phyloP scores from a whole-genome alignment of 1,139 yeast species.

The Protomyces inouyei region DNA sequence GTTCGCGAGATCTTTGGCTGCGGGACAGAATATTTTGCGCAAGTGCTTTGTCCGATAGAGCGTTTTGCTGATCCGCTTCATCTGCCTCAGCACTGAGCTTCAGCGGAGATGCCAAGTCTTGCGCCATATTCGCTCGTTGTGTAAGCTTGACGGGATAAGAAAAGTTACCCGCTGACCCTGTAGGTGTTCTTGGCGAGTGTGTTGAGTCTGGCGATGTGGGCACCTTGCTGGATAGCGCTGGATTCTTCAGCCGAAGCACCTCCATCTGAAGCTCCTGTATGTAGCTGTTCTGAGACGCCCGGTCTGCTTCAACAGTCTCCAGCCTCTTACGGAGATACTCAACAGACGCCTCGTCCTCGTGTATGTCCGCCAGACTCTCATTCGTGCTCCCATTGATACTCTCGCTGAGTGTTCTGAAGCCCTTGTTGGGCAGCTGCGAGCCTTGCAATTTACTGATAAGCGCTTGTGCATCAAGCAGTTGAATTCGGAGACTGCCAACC shows the following conservation, averaged over 20 bases:
- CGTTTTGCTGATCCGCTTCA: slow-evolving; percentile 7
- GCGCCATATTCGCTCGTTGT: neutral
- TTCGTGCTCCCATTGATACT: neutral
- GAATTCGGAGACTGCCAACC: neutral
- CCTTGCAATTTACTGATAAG: neutral
- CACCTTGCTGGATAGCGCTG: neutral
- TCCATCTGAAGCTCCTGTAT: slow-evolving; percentile 1
- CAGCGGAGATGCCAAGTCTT: neutral
- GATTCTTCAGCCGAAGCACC: neutral
- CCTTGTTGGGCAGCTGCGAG: neutral
- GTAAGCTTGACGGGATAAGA: slow-evolving; percentile 1
- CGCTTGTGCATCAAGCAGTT: slow-evolving; percentile 4
- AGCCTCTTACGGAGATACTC: neutral
- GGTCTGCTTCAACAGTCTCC: neutral
- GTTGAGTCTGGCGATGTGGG: neutral
- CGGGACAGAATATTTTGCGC: slow-evolving; percentile 5
- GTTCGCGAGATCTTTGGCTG: slow-evolving; percentile 24
- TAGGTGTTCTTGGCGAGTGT: neutral
- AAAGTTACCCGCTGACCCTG: neutral
- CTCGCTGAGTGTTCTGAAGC: neutral
- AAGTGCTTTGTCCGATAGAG: slow-evolving; percentile 15
- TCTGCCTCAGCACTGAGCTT: neutral
- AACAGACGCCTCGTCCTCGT: slow-evolving; percentile 1
- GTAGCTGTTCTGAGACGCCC: neutral
- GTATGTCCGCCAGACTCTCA: neutral